phyloP scores from a whole-genome alignment of 75 land plant species.

The Chamaecyparis obtusa region DNA sequence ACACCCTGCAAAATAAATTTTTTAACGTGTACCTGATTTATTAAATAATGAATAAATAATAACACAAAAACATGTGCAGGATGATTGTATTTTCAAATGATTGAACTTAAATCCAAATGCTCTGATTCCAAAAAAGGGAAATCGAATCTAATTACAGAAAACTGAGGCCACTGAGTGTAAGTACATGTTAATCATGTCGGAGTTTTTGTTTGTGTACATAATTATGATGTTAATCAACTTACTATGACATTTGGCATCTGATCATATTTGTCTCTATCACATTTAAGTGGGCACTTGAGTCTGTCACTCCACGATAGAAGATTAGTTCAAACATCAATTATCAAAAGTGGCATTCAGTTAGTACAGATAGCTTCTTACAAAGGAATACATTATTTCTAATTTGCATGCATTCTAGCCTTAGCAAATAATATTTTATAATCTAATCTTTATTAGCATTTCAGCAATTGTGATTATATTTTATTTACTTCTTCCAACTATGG shows the following conservation, averaged over 20 bases:
- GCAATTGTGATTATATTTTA: background rate
- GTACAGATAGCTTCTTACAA: background rate
- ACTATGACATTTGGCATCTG: background rate
- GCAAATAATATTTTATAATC: background rate
- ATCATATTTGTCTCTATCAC: background rate
- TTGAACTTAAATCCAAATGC: background rate
- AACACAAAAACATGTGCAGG: background rate
- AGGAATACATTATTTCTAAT: background rate
- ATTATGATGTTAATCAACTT: background rate
- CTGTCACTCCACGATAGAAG: background rate
- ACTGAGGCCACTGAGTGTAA: too few relatives aligned
- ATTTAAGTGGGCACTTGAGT: background rate
- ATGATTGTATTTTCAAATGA: background rate
- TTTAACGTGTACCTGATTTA: background rate
- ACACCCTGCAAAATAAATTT: conserved; percentile 40
- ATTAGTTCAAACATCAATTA: background rate
- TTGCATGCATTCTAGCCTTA: background rate
- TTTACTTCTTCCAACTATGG: background rate
- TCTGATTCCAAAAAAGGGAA: background rate
- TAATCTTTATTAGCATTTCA: background rate
- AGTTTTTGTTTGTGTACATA: background rate
- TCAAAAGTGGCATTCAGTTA: background rate
- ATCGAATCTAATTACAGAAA: background rate
- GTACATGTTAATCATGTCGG: background rate
- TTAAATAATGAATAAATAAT: background rate